Conservation (phyloP, 2,329 filamentous ascomycete species). For the Pseudogymnoascus sp. region DNA sequence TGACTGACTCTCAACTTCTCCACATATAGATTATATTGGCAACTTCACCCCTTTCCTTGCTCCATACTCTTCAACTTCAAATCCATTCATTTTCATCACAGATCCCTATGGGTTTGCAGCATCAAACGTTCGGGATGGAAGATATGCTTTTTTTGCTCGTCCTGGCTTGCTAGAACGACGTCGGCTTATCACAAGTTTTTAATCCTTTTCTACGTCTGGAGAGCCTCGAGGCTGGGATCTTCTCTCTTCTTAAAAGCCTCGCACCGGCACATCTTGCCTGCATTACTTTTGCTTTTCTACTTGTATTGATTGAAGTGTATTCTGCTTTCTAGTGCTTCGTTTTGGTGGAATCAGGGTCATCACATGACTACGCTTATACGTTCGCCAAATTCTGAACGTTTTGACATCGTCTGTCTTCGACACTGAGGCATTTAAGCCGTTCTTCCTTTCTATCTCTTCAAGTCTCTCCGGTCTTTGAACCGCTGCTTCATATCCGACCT, state of each 20-base stretch:
- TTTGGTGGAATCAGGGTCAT: constrained; percentile 3
- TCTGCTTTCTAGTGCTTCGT: neutral
- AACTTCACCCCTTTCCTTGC: constrained; percentile 6
- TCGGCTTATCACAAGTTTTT: neutral
- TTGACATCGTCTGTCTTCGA: neutral
- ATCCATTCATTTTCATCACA: constrained; percentile 4
- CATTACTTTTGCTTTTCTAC: neutral
- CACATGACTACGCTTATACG: constrained; percentile 2
- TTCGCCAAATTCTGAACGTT: neutral
- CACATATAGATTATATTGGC: constrained; percentile 2
- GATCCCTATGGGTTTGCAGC: neutral
- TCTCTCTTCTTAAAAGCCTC: neutral
- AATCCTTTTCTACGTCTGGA: constrained; percentile 2
- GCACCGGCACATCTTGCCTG: neutral
- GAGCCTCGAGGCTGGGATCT: neutral
- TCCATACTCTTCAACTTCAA: constrained; percentile 6
- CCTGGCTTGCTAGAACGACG: constrained; percentile 8
- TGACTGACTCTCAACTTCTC: constrained; percentile 2
- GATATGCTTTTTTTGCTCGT: constrained; percentile 1
- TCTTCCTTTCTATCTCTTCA: neutral
- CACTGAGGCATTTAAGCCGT: neutral
- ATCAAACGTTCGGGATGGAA: neutral
- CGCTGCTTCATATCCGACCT: neutral
- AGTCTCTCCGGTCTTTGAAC: neutral
- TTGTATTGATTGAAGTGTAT: neutral